phyloP scores from a whole-genome alignment of 306 rosid genomes.

The Malus sylvestris region DNA sequence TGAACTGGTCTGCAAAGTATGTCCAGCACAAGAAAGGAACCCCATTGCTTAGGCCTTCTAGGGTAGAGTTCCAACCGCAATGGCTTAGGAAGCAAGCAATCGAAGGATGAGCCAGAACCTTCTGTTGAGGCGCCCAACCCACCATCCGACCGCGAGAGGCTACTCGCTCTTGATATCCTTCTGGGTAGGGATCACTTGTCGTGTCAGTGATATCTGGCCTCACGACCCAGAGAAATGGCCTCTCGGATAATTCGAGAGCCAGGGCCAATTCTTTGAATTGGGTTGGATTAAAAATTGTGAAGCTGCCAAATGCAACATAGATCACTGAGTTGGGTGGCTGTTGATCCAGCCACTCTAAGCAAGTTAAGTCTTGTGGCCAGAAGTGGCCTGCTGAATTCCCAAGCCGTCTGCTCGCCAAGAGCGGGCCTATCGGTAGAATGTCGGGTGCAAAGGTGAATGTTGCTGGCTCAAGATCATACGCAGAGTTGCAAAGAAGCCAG shows the following conservation, averaged over 20 bases:
- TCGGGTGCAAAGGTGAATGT: slow-evolving; percentile 17
- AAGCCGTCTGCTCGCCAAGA: slow-evolving; percentile 3
- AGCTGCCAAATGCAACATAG: slow-evolving; percentile 38
- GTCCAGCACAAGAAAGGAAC: slow-evolving; percentile 39
- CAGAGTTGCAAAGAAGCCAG: slow-evolving; percentile 32
- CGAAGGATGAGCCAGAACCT: slow-evolving; percentile 32
- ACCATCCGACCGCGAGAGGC: slow-evolving; percentile 16
- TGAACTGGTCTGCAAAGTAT: slow-evolving; percentile 12
- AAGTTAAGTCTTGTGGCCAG: slow-evolving; percentile 28
- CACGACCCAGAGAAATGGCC: slow-evolving; percentile 31
- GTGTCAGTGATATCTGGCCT: slow-evolving; percentile 18
- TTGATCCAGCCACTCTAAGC: slow-evolving; percentile 27
- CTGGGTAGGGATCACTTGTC: not conserved
- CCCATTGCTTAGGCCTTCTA: slow-evolving; percentile 20
- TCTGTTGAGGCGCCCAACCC: slow-evolving; percentile 31
- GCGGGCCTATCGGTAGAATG: slow-evolving; percentile 31
- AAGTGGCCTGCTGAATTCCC: slow-evolving; percentile 10
- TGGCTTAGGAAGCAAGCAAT: slow-evolving; percentile 43
- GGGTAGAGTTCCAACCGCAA: slow-evolving; percentile 49
- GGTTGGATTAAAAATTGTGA: slow-evolving; percentile 6
- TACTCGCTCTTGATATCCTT: slow-evolving; percentile 6
- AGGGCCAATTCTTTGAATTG: slow-evolving; percentile 29
- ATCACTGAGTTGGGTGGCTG: slow-evolving; percentile 23
- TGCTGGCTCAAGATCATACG: slow-evolving; percentile 20
- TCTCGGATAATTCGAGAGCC: slow-evolving; percentile 23